A percentile compares a stretch with the other conserved stretches of the same genome.
phyloP scores from a whole-genome alignment of 1,284 basidiomycete species.

The Apiotrichum porosum region DNA sequence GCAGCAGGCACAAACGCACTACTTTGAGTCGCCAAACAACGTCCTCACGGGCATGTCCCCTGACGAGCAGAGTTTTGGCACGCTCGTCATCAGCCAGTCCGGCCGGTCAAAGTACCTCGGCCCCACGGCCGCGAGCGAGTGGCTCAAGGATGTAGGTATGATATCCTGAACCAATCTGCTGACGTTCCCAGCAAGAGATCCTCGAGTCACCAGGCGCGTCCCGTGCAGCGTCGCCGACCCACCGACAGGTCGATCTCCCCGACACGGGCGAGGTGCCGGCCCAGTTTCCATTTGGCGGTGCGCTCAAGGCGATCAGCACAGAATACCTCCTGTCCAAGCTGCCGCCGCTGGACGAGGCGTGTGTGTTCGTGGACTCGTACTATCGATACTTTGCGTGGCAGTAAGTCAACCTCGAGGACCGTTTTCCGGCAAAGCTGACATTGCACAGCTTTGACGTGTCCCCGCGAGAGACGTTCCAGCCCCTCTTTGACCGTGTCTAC shows the following conservation, averaged over 20 bases:
- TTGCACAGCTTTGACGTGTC: conserved; percentile 22
- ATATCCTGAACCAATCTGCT: neutral
- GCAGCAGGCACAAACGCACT: no score
- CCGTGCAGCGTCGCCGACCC: neutral
- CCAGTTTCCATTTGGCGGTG: conserved; percentile 11
- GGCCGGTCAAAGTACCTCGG: conserved; percentile 30
- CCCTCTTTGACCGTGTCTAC: conserved; percentile 21
- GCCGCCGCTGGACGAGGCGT: conserved; percentile 23
- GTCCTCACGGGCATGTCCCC: neutral
- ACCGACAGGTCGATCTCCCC: neutral
- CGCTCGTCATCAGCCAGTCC: conserved; percentile 23
- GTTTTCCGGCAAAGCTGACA: neutral
- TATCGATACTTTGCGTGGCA: conserved; percentile 30
- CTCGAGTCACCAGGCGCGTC: conserved; percentile 3
- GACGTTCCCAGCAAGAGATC: conserved; percentile 18
- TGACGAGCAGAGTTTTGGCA: conserved; percentile 26
- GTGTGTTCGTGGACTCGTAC: conserved; percentile 24
- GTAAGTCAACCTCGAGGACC: conserved; percentile 20
- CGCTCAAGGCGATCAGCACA: neutral
- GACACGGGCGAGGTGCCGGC: no score
- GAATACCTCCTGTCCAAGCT: conserved; percentile 16
- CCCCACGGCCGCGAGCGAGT: conserved; percentile 29
- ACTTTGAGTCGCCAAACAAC: no score
- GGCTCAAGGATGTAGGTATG: conserved; percentile 31
- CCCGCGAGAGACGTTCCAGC: conserved; percentile 21